Base-by-base conservation (phyloP, 208 protist species). In the Lotmaria passim region DNA sequence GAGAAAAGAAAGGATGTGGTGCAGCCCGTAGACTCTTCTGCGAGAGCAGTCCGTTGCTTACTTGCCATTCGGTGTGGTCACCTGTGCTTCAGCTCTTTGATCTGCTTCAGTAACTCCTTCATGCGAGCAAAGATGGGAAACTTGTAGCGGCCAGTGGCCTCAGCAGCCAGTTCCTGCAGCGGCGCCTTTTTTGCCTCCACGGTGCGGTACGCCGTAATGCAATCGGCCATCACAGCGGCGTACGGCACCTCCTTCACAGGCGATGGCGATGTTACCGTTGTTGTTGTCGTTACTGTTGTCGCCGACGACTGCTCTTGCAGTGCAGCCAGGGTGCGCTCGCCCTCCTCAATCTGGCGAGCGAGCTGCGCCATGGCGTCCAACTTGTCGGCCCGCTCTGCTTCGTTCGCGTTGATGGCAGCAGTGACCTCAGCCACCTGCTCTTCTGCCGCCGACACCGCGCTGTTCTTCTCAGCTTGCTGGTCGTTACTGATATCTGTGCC, bases 131-230 rank as follows among this genome's bases (percentile, higher is more conserved):
- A 96, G 10, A 96, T 44, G 0, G 91, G 91, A 21, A 85, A 93
- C 73, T 96, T 96, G 65, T 81, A 96, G 62, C 88, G 87, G 6
- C 91, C 73, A 24, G 91, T 96, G 14, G 91, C 91, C 55, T 93
- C 86, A 44, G 88, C 88, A 23, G 91, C 86, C 36, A 96, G 78
- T 68, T 93, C 85, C 74, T 86, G 82, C 55, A 94, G 71, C 24
- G 61, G 55, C 30, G 48, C 48, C 56, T 79, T 85, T 64, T 85
- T 81, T 14, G 83, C 66, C 66, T 86, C 75, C 24, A 91, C 86
- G 1, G 70, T 75, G n/a, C 70, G 70, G 72, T 96, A 96, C 21
- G 75, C 83, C 21, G 75, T 67, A 17, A 96, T 75, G 65, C 91
- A 96, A 48, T 93, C 83, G 41, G 64, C 21, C 88, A 94, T 96